phyloP scores from a whole-genome alignment of 2,329 filamentous ascomycete genomes.

The Ophiostoma australiae region DNA sequence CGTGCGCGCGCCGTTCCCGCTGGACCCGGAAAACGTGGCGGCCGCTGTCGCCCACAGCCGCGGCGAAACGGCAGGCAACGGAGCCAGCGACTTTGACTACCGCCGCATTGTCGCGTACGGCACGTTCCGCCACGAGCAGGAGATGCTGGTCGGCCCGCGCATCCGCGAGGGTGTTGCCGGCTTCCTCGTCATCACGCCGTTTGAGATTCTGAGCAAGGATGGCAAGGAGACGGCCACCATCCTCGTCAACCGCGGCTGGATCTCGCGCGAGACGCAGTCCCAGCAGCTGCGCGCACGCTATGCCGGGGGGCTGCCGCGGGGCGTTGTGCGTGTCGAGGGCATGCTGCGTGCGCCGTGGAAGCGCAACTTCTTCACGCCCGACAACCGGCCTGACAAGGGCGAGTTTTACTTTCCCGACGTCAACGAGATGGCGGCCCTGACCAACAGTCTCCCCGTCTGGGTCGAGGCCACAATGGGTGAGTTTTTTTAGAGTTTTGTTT shows the following conservation, averaged over 20 bases:
- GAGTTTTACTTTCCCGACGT: slow-evolving; percentile 97
- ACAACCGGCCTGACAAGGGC: slow-evolving; percentile 74
- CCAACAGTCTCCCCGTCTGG: slow-evolving; percentile 84
- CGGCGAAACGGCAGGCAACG: slow-evolving; percentile 15
- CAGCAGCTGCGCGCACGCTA: slow-evolving; percentile 60
- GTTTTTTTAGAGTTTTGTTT: not conserved
- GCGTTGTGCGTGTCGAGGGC: slow-evolving; percentile 74
- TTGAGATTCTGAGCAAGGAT: slow-evolving; percentile 52
- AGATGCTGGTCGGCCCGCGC: slow-evolving; percentile 93
- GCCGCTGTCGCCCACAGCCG: slow-evolving; percentile 60
- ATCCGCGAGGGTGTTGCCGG: slow-evolving; percentile 86
- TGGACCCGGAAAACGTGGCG: slow-evolving; percentile 72
- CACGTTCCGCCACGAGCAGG: slow-evolving; percentile 74
- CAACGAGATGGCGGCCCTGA: slow-evolving; percentile 76
- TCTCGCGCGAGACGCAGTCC: slow-evolving; percentile 65
- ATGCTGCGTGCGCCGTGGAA: slow-evolving; percentile 85
- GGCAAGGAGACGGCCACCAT: slow-evolving; percentile 43
- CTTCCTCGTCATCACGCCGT: slow-evolving; percentile 83
- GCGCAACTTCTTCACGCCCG: slow-evolving; percentile 96
- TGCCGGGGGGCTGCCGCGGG: slow-evolving; percentile 60
- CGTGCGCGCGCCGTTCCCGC: slow-evolving; percentile 74
- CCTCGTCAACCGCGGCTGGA: slow-evolving; percentile 88
- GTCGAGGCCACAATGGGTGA: slow-evolving; percentile 92
- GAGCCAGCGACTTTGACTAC: slow-evolving; percentile 69
- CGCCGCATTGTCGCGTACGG: slow-evolving; percentile 74